phyloP scores from a whole-genome alignment of 2,329 filamentous ascomycete genomes.

The Penicillium griseofulvum region DNA sequence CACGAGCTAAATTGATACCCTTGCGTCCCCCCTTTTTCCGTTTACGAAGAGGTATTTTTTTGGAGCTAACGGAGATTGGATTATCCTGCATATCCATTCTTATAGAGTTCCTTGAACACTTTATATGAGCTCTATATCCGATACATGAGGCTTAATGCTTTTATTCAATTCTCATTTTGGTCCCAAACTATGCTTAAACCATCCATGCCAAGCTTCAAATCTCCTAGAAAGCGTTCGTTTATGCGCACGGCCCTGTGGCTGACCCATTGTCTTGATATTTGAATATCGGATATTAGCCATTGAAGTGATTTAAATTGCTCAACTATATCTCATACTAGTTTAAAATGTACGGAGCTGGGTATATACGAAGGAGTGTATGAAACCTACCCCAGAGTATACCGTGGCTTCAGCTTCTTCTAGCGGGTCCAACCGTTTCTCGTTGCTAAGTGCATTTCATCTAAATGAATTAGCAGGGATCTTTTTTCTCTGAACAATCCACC shows the following conservation, averaged over 20 bases:
- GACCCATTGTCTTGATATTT: constrained; percentile 1
- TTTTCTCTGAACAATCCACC: not conserved
- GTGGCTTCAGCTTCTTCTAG: not conserved
- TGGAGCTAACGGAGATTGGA: constrained; percentile 6
- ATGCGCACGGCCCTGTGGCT: constrained; percentile 5
- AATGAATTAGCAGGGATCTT: constrained; percentile 3
- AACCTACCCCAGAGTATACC: not conserved
- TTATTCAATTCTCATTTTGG: not conserved
- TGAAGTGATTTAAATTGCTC: not conserved
- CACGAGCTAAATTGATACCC: constrained; percentile 2
- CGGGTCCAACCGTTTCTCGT: constrained; percentile 2
- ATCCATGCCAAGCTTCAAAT: constrained; percentile 1
- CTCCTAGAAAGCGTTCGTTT: not conserved
- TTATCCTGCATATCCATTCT: not conserved
- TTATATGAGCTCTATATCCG: not conserved
- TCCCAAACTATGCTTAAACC: no score
- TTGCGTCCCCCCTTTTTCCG: not conserved
- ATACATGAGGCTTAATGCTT: not conserved
- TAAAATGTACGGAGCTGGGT: not conserved
- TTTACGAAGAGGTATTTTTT: not conserved
- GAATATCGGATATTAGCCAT: not conserved
- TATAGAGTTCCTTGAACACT: not conserved
- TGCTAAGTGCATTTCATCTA: not conserved
- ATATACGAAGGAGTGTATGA: not conserved
- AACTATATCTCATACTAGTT: not conserved